A percentile compares a stretch with the other conserved stretches of the same genome.
phyloP scores from a whole-genome alignment of 148 eudicot genomes.

The Camellia granthamiana region DNA sequence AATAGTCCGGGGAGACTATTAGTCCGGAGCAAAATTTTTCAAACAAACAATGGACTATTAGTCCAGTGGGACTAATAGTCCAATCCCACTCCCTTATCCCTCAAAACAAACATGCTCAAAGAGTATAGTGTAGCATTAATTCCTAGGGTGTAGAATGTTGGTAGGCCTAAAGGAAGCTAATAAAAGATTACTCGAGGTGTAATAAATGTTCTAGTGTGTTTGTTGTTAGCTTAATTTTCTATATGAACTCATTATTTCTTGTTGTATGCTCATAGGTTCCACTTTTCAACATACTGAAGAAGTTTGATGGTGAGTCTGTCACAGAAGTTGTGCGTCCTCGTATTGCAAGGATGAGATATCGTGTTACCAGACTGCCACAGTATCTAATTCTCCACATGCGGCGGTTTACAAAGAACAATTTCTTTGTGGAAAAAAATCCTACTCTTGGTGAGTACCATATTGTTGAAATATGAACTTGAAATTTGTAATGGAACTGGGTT shows the following conservation, averaged over 20 bases:
- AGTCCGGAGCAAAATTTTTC: too few relatives aligned
- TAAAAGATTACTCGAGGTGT: neutral
- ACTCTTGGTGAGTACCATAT: constrained; percentile 65
- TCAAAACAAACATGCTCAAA: too few relatives aligned
- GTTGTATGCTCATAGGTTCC: constrained; percentile 53
- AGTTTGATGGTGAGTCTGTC: constrained; percentile 89
- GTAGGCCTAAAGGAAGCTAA: neutral
- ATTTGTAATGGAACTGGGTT: neutral
- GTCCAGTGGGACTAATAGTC: too few relatives aligned
- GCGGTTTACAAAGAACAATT: constrained; percentile 93
- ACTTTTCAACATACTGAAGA: constrained; percentile 91
- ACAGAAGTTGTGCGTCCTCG: constrained; percentile 97
- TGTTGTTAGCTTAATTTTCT: neutral
- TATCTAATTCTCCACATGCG: constrained; percentile 96
- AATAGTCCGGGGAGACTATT: too few relatives aligned
- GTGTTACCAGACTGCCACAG: constrained; percentile 85
- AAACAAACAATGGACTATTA: too few relatives aligned
- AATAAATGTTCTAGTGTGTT: neutral
- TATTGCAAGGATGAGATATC: constrained; percentile 89
- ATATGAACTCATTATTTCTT: neutral
- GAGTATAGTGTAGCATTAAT: neutral
- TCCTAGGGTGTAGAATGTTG: neutral
- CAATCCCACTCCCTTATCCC: too few relatives aligned
- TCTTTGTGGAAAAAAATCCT: constrained; percentile 95
- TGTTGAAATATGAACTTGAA: neutral